Conservation (phyloP, 768 basidiomycete genomes). For the Ramaria sp. region DNA sequence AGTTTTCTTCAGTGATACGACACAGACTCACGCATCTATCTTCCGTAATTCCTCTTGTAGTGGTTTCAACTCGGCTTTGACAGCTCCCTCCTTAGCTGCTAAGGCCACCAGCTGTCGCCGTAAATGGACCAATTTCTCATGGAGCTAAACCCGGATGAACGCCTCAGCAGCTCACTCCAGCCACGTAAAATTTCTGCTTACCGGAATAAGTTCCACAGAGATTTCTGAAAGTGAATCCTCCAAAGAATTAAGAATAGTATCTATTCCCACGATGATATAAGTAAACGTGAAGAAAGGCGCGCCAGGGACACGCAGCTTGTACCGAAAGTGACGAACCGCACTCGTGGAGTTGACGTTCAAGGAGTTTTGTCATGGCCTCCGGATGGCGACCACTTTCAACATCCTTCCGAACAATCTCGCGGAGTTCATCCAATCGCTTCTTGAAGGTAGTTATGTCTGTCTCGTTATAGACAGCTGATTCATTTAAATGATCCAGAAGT, state of each 20-base stretch:
- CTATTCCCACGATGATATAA: conserved; percentile 26
- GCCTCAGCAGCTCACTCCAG: background rate
- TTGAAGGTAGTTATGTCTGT: conserved; percentile 83
- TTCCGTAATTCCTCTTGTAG: conserved; percentile 86
- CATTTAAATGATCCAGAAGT: conserved; percentile 93
- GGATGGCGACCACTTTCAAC: conserved; percentile 74
- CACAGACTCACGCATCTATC: conserved; percentile 83
- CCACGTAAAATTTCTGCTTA: conserved; percentile 18
- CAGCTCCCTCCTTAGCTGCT: conserved; percentile 76
- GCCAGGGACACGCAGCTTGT: conserved; percentile 2
- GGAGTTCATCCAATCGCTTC: conserved; percentile 67
- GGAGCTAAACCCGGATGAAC: conserved; percentile 18
- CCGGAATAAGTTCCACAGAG: conserved; percentile 80
- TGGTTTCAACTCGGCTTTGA: conserved; percentile 81
- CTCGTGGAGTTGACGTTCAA: conserved; percentile 84
- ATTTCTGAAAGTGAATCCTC: conserved; percentile 79
- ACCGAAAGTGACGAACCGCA: conserved; percentile 52
- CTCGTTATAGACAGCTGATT: conserved; percentile 90
- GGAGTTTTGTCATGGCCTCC: conserved; percentile 75
- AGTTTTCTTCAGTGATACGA: conserved; percentile 4
- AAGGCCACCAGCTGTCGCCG: conserved; percentile 83
- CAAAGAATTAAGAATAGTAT: conserved; percentile 65
- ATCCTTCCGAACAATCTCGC: conserved; percentile 78
- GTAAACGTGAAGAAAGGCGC: background rate
- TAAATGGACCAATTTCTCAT: conserved; percentile 78